Percentiles rank a stretch among this genome's conserved stretches.
Evolutionary conservation across 495 filamentous ascomycete species (phyloP).

Genomic region (Evansstolkia leycettana): DNA sequence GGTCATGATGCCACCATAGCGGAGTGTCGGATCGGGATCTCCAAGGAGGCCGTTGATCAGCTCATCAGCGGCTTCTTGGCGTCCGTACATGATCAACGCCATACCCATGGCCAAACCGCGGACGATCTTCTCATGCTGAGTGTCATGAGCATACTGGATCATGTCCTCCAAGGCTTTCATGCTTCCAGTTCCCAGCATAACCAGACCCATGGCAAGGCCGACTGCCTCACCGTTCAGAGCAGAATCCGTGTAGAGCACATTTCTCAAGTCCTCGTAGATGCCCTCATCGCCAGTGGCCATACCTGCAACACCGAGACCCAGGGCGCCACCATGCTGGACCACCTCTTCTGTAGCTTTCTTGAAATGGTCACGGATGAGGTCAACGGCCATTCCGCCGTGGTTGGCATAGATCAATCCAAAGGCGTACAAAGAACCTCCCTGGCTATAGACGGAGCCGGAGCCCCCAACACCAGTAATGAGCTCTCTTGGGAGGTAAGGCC

Average conservation of each 20-base stretch:
- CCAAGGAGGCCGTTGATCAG: slow-evolving; percentile 86
- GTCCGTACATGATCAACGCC: slow-evolving; percentile 96
- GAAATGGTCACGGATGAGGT: slow-evolving; percentile 81
- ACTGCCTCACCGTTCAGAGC: slow-evolving; percentile 96
- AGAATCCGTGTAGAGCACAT: slow-evolving; percentile 79
- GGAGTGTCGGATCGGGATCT: slow-evolving; percentile 84
- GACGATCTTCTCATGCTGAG: slow-evolving; percentile 97
- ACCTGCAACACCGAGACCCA: slow-evolving; percentile 90
- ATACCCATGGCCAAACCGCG: slow-evolving; percentile 91
- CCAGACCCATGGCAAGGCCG: slow-evolving; percentile 86
- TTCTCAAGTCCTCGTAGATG: slow-evolving; percentile 84
- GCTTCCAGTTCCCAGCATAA: slow-evolving; percentile 94
- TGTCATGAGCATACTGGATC: slow-evolving; percentile 96
- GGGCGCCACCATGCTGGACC: slow-evolving; percentile 89
- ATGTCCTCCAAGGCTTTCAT: slow-evolving; percentile 84
- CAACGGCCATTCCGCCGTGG: slow-evolving; percentile 84
- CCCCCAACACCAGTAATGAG: slow-evolving; percentile 45
- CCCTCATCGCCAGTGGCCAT: slow-evolving; percentile 90
- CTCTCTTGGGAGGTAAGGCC: slow-evolving; percentile 83
- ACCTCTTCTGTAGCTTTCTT: slow-evolving; percentile 81
- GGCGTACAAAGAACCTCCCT: slow-evolving; percentile 90
- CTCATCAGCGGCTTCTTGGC: slow-evolving; percentile 88
- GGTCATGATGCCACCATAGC: slow-evolving; percentile 99
- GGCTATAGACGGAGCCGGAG: slow-evolving; percentile 80
- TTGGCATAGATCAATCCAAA: slow-evolving; percentile 96